phyloP scores from a whole-genome alignment of 2,329 filamentous ascomycete genomes.

The Parastagonospora nodorum region DNA sequence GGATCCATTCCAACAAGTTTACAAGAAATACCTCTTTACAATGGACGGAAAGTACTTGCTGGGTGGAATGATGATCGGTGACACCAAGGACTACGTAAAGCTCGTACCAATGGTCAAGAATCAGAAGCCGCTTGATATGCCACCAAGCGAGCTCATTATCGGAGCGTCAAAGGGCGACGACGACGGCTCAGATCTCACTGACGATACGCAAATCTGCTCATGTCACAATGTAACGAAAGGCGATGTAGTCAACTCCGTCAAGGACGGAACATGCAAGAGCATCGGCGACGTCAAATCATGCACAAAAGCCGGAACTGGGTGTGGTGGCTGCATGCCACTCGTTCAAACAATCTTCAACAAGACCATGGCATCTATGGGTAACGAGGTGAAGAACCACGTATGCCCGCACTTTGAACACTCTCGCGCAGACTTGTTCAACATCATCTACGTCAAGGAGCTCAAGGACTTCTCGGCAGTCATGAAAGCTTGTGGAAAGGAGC shows the following conservation, averaged over 20 bases:
- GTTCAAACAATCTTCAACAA: slow-evolving; percentile 90
- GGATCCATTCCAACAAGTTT: slow-evolving; percentile 84
- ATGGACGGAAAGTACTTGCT: slow-evolving; percentile 86
- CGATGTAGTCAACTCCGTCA: slow-evolving; percentile 73
- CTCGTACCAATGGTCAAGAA: slow-evolving; percentile 85
- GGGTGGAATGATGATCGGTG: slow-evolving; percentile 97
- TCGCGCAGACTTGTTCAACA: slow-evolving; percentile 87
- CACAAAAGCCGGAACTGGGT: slow-evolving; percentile 90
- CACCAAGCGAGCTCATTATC: slow-evolving; percentile 82
- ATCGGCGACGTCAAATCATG: slow-evolving; percentile 84
- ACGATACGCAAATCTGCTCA: slow-evolving; percentile 88
- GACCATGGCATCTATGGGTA: slow-evolving; percentile 82
- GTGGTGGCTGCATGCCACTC: slow-evolving; percentile 86
- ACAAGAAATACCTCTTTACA: slow-evolving; percentile 94
- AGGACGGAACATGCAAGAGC: slow-evolving; percentile 79
- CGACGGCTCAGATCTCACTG: slow-evolving; percentile 76
- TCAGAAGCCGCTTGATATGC: slow-evolving; percentile 76
- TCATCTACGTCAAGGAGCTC: slow-evolving; percentile 80
- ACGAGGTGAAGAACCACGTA: slow-evolving; percentile 84
- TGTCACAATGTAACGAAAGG: slow-evolving; percentile 93
- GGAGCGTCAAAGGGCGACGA: slow-evolving; percentile 76
- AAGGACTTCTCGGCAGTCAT: slow-evolving; percentile 76
- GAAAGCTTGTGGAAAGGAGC: slow-evolving; percentile 74
- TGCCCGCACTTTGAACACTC: slow-evolving; percentile 85
- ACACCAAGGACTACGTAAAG: slow-evolving; percentile 89